Percentiles rank a stretch among this genome's conserved stretches.
phyloP scores from a whole-genome alignment of 352 stramenopile species.

The Globisporangium lucens region DNA sequence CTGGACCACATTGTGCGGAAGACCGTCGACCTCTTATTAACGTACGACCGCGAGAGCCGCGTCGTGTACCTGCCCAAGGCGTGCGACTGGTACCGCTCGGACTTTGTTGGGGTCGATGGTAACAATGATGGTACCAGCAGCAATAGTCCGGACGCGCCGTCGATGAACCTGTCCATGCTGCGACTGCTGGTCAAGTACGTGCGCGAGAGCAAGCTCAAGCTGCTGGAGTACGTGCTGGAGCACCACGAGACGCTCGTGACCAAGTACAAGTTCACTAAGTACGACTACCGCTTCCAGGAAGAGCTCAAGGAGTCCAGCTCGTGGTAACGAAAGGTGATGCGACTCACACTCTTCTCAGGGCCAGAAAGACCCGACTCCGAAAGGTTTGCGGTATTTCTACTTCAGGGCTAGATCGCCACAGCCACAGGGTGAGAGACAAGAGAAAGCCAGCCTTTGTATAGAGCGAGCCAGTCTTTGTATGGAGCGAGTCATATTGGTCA shows the following conservation, averaged over 20 bases:
- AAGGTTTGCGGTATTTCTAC: too few relatives aligned
- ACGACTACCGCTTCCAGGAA: slow-evolving; percentile 57
- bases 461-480: too few relatives aligned
- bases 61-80: slow-evolving; percentile 47
- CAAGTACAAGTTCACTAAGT: slow-evolving; percentile 53
- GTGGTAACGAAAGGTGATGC: neutral
- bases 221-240: slow-evolving; percentile 37
- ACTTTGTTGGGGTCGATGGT: slow-evolving; percentile 30
- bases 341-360: too few relatives aligned
- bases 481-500: too few relatives aligned
- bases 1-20: slow-evolving; percentile 30
- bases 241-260: slow-evolving; percentile 29
- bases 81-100: slow-evolving; percentile 53
- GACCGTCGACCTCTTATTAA: slow-evolving; percentile 31
- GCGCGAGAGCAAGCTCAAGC: slow-evolving; percentile 26
- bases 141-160: neutral
- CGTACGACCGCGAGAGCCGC: slow-evolving; percentile 43
- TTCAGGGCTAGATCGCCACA: too few relatives aligned
- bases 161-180: slow-evolving; percentile 26
- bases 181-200: slow-evolving; percentile 30
- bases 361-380: too few relatives aligned
- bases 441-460: too few relatives aligned
- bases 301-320: slow-evolving; percentile 12
- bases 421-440: too few relatives aligned
- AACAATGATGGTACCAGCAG: neutral